Base-by-base conservation (phyloP, 2,329 filamentous ascomycete genomes). In the Furcasterigmium furcatum region DNA sequence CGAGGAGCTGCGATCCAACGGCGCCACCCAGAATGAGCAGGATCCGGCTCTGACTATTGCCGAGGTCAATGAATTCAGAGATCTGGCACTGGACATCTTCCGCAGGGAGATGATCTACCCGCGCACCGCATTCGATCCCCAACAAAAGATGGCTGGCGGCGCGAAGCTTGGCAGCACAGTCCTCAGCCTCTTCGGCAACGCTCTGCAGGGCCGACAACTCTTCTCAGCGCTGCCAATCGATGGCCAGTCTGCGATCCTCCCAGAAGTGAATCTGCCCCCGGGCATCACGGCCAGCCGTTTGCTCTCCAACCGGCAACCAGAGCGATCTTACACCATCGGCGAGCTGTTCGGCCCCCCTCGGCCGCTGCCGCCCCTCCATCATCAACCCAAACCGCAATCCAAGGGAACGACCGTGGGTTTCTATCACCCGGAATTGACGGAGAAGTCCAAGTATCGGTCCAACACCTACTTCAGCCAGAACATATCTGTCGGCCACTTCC, bases 141-240 rank as follows among this genome's bases (percentile, higher is more conserved):
- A 70, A 53, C 53, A 58, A 59, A 55, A 66, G 30, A 58, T 57
- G n/a, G 63, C 65, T 20, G 72, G 53, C 63, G 77, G 52, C 65
- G 77, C 47, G 14, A 12, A 40, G 13, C 19, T 27, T n/a, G 36
- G 27, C 19, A 45, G 43, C 45, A 76, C 82, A 14, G 84, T 92
- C 6, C 71, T 96, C 47, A 92, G 88, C 1, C 72, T 95, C 1
- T 85, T 84, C 54, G 90, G 88, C 45, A 87, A 84, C 54, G 87
- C 87, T 34, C 82, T 85, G 2, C 82, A 83, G 38, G 78, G 87
- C 29, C 85, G 84, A 55, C 87, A 92, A 49, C 72, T 96, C 4
- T 96, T 94, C 62, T 95, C 92, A 4, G 95, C 91, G 63, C 72
- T 96, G 41, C 88, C 48, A 58, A 12, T 18, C 10, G 57, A 62